Evolutionary conservation across 495 filamentous ascomycete species (phyloP), one percentile per base, ranked within the genome.

Genomic region (Penicillium fimorum): DNA sequence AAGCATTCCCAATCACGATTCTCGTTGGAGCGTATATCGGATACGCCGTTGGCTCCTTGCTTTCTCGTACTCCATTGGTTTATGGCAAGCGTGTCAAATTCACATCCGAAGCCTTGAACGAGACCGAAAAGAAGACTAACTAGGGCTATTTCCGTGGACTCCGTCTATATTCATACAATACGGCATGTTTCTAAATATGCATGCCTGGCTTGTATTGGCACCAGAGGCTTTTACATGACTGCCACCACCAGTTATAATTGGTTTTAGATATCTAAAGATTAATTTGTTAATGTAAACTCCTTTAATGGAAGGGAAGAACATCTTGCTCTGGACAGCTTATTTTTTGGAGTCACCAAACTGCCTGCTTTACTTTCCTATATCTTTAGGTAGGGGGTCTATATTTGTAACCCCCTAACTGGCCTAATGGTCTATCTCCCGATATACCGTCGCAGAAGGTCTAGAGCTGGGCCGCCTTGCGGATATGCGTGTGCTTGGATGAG

Each of bases 1-100:
- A 98, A 80, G 90, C 88, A 68, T 98, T 91, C 86, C 94, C 94
- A 3, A 88, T 97, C 32, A 97, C 94, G 0, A 89, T 98, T 51
- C 65, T 92, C 2, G 79, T 78, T 1, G 89, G 89, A 9, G 84
- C 83, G 11, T 91, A 90, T 72, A 62, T 83, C 18, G 89, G 89
- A 5, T 88, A 79, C 69, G 77, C 75, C 5, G 53, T 85, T 22
- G 87, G 89, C 12, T 84, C 85, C 54, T 59, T 84, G 52, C 58
- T 80, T 5, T 85, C 86, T 18, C 78, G 81, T n/a, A 76, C 76
- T 38, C 66, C 69, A 7, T 50, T 82, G 35, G 58, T 86, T 43
- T 85, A 77, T 60, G 88, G 88, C 42, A 86, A 81, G 72, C 78
- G 77, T 59, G 78, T 92, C 35, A 71, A 84, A 43, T 82, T 91